phyloP scores from a whole-genome alignment of 1,139 yeast species.

The Petasospora rhodanensis region DNA sequence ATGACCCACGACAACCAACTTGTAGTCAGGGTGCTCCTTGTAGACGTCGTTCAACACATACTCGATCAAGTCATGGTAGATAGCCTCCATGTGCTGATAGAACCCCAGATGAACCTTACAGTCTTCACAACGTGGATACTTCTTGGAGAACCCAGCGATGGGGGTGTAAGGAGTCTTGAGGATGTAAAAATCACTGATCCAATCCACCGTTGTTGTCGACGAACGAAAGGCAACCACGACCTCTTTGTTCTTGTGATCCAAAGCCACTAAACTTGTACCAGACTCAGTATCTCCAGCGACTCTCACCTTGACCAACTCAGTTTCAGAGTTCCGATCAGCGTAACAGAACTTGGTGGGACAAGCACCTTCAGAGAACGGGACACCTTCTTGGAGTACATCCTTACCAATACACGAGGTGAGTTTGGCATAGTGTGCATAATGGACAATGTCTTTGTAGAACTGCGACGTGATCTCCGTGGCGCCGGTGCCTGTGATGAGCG shows the following conservation, averaged over 20 bases:
- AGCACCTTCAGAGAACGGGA: constrained; percentile 14
- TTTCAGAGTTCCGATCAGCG: neutral
- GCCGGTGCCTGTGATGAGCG: neutral
- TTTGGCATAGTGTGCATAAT: constrained; percentile 19
- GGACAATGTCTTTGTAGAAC: constrained; percentile 15
- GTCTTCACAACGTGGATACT: constrained; percentile 32
- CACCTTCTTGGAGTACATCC: constrained; percentile 10
- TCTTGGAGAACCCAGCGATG: neutral
- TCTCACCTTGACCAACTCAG: constrained; percentile 16
- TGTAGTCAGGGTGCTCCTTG: constrained; percentile 32
- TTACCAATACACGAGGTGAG: constrained; percentile 21
- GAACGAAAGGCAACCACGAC: constrained; percentile 53
- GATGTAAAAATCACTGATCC: constrained; percentile 47
- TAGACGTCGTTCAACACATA: constrained; percentile 14
- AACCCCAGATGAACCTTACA: constrained; percentile 65
- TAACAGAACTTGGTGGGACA: constrained; percentile 10
- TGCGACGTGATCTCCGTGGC: constrained; percentile 5
- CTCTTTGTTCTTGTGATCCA: constrained; percentile 35
- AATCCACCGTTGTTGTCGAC: constrained; percentile 52
- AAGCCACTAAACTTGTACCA: constrained; percentile 50
- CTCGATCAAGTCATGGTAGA: constrained; percentile 25
- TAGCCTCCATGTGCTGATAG: constrained; percentile 32
- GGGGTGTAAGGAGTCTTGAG: constrained; percentile 5
- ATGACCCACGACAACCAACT: constrained; percentile 58
- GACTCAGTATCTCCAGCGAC: constrained; percentile 28